phyloP scores from a whole-genome alignment of 345 rosid genomes.

The Citrus australasica region DNA sequence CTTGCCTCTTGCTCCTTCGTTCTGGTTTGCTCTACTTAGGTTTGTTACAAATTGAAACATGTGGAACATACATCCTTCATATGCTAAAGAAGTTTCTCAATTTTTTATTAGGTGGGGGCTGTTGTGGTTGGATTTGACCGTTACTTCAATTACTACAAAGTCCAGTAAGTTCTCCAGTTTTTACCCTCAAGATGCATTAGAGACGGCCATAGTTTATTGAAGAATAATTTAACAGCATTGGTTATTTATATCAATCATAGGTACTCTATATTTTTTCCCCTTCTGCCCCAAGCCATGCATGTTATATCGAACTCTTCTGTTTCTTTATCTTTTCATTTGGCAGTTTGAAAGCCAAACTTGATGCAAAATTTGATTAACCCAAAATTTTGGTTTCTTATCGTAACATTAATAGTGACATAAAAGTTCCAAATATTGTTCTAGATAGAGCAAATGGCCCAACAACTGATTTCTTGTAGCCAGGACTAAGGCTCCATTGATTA shows the following conservation, averaged over 20 bases:
- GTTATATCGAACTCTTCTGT: background rate
- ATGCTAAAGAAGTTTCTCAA: constrained; percentile 14
- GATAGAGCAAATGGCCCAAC: background rate
- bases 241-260: background rate
- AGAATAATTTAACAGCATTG: background rate
- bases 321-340: background rate
- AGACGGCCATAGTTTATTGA: background rate
- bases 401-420: background rate
- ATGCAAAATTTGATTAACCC: background rate
- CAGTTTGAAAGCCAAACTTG: background rate
- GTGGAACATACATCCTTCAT: background rate
- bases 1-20: background rate
- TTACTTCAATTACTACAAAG: constrained; percentile 82
- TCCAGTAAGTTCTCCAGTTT: constrained; percentile 54
- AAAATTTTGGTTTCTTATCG: background rate
- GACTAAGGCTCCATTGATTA: background rate
- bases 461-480: background rate
- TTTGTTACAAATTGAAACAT: background rate
- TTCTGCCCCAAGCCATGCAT: background rate
- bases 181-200: background rate
- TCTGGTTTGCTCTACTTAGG: background rate
- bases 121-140: constrained; percentile 96
- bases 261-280: background rate
- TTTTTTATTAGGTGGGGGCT: constrained; percentile 76
- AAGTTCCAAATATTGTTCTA: too few species aligned